These are phyloP conservation scores for Lactifluus echinatus DNA, from an alignment of 768 basidiomycete genomes.

Conservation along the genomic window DNA sequence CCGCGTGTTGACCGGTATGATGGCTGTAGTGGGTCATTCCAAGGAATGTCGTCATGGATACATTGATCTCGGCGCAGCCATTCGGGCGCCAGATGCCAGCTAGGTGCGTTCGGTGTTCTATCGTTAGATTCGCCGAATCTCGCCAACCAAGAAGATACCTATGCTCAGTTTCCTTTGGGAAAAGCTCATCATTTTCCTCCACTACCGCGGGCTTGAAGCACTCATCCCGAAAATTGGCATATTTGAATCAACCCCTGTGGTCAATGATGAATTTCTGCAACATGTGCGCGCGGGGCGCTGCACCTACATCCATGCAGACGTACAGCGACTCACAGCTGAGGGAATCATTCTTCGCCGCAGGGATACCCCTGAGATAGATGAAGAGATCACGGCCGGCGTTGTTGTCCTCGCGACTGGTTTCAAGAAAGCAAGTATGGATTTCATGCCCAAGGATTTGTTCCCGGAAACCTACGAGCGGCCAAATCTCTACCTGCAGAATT, in stretches of 20 bases:
- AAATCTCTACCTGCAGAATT: constrained; percentile 31
- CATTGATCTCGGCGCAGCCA: constrained; percentile 39
- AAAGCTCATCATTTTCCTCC: constrained; percentile 33
- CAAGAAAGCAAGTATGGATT: constrained; percentile 37
- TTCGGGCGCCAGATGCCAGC: constrained; percentile 46
- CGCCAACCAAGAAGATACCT: neutral
- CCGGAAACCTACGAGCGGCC: constrained; percentile 43
- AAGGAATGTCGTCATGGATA: constrained; percentile 41
- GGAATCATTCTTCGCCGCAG: constrained; percentile 33
- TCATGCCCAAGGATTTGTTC: constrained; percentile 41
- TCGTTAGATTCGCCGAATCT: neutral
- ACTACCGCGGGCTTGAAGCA: constrained; percentile 39
- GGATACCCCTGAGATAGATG: constrained; percentile 8
- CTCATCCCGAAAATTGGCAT: constrained; percentile 37
- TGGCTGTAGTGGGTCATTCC: constrained; percentile 37
- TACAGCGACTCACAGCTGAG: neutral
- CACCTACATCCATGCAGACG: constrained; percentile 41
- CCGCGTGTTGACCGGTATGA: neutral
- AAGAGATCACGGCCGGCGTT: constrained; percentile 36
- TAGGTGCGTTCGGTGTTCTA: constrained; percentile 25
- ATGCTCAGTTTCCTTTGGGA: constrained; percentile 38
- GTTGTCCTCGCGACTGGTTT: constrained; percentile 48
- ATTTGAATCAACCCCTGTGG: constrained; percentile 34
- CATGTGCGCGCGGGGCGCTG: constrained; percentile 37
- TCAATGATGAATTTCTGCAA: constrained; percentile 42